Conservation (phyloP, 2,329 filamentous ascomycete genomes). For the Trichophyton benhamiae region DNA sequence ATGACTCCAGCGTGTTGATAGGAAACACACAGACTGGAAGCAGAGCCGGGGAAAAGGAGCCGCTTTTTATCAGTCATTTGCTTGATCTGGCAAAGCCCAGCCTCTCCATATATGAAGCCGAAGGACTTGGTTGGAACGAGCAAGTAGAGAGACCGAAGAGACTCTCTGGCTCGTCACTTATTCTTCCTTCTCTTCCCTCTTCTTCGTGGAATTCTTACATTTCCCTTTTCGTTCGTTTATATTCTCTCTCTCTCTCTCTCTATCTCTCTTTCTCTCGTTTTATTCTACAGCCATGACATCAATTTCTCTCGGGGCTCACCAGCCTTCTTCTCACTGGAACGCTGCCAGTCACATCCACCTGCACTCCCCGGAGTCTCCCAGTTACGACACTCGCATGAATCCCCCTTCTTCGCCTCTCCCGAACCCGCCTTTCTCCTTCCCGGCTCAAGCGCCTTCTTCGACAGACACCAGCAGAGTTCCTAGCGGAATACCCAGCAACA, state of each 20-base stretch:
- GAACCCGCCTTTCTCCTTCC: not conserved
- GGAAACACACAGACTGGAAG: not conserved
- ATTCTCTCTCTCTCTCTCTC: not conserved
- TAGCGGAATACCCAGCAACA: not conserved
- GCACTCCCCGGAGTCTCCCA: not conserved
- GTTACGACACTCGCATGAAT: not conserved
- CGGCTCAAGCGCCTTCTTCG: not conserved
- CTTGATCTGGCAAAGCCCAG: not conserved
- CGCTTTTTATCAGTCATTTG: not conserved
- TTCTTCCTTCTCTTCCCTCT: not conserved
- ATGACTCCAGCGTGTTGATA: not conserved
- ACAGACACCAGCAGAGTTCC: not conserved
- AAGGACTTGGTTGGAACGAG: not conserved
- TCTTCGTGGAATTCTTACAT: too few relatives aligned
- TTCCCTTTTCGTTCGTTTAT: not conserved
- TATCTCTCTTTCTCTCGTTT: not conserved
- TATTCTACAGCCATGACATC: not conserved
- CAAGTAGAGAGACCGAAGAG: not conserved
- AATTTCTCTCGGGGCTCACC: not conserved
- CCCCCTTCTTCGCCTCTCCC: not conserved
- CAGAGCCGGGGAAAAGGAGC: not conserved
- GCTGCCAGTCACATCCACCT: not conserved
- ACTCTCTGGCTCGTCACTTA: not conserved
- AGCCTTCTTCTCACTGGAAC: not conserved
- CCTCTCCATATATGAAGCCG: not conserved